phyloP scores from a whole-genome alignment of 805 yeast species.

The Candida qinlingensis region DNA sequence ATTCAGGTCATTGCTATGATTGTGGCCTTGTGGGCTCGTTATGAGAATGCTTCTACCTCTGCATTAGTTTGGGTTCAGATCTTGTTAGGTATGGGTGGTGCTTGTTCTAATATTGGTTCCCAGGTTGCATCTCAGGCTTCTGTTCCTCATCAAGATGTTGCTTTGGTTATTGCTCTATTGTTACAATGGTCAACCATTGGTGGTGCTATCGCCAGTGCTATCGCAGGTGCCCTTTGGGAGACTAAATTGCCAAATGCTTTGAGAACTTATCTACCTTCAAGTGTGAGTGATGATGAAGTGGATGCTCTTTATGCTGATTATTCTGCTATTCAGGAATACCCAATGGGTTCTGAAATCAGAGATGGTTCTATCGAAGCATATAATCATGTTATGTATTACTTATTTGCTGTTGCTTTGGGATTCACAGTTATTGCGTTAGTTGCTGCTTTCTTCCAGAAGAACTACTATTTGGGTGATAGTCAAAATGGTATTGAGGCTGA shows the following conservation, averaged over 20 bases:
- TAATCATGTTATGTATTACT: conserved; percentile 24
- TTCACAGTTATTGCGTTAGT: conserved; percentile 26
- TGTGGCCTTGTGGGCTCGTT: conserved; percentile 26
- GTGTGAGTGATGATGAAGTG: conserved; percentile 18
- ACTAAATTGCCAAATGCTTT: conserved; percentile 28
- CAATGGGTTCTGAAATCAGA: conserved; percentile 26
- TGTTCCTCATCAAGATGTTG: conserved; percentile 37
- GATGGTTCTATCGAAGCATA: conserved; percentile 31
- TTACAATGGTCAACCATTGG: conserved; percentile 33
- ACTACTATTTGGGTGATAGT: conserved; percentile 31
- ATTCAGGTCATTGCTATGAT: conserved; percentile 33
- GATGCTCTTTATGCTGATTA: conserved; percentile 20
- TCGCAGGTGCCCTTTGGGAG: conserved; percentile 35
- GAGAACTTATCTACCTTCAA: conserved; percentile 24
- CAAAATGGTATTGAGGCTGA: conserved; percentile 31
- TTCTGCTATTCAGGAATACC: conserved; percentile 20
- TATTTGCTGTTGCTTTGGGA: conserved; percentile 27
- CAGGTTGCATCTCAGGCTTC: conserved; percentile 36
- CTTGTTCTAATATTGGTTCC: conserved; percentile 32
- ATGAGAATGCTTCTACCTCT: conserved; percentile 13
- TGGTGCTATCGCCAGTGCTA: conserved; percentile 34
- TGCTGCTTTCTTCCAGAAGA: conserved; percentile 28
- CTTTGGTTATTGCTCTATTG: conserved; percentile 34
- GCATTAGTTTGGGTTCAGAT: conserved; percentile 31
- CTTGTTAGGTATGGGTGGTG: conserved; percentile 36